A percentile compares a stretch with the other conserved stretches of the same genome.
Evolutionary conservation across 805 yeast species (phyloP).

Genomic region (Myxozyma vanderwaltii): DNA sequence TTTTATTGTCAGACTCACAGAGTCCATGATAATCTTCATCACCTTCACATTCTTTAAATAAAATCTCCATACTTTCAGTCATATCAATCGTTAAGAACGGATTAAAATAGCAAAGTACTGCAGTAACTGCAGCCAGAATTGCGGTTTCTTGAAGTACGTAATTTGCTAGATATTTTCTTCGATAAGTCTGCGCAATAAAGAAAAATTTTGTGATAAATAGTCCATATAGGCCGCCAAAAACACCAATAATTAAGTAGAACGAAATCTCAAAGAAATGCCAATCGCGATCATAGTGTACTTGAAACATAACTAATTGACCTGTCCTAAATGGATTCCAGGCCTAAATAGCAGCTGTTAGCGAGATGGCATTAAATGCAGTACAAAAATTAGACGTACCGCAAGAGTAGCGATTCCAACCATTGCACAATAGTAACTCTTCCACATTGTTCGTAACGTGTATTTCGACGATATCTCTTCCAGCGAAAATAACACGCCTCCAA

Average conservation of each 20-base stretch:
- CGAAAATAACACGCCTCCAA: slow-evolving; percentile 92
- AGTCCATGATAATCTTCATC: slow-evolving; percentile 46
- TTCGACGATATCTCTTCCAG: slow-evolving; percentile 84
- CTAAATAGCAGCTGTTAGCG: background rate
- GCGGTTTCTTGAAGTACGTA: slow-evolving; percentile 73
- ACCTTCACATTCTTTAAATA: slow-evolving; percentile 73
- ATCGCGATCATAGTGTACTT: slow-evolving; percentile 79
- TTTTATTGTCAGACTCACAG: slow-evolving; percentile 33
- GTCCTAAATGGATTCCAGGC: slow-evolving; percentile 88
- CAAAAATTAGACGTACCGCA: slow-evolving; percentile 43
- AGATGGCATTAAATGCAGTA: background rate
- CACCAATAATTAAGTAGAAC: slow-evolving; percentile 72
- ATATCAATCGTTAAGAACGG: slow-evolving; percentile 80
- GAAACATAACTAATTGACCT: slow-evolving; percentile 91
- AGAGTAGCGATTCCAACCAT: slow-evolving; percentile 81
- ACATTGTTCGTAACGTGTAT: slow-evolving; percentile 75
- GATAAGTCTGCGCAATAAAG: slow-evolving; percentile 43
- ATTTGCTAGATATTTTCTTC: slow-evolving; percentile 48
- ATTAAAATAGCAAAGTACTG: slow-evolving; percentile 79
- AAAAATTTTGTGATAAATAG: slow-evolving; percentile 44
- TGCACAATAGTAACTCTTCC: slow-evolving; percentile 91
- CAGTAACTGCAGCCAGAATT: slow-evolving; percentile 65
- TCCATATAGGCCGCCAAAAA: slow-evolving; percentile 92
- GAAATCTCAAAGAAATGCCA: slow-evolving; percentile 91
- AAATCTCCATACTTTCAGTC: slow-evolving; percentile 91